Evolutionary conservation across 192 early-diverging fungal species (phyloP).

Genomic region (Piromyces sp.): DNA sequence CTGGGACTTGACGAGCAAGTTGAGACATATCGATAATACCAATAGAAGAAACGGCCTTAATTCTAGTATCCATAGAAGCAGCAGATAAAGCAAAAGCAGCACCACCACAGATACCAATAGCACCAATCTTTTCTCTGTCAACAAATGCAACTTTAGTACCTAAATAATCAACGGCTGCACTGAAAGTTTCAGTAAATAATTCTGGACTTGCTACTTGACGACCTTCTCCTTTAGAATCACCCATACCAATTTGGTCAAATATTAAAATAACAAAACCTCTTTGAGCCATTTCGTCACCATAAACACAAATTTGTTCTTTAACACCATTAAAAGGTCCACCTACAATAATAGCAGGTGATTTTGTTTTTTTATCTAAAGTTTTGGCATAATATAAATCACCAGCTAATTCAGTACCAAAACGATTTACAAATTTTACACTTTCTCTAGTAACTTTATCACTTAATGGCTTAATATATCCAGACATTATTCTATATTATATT

Average conservation of each 20-base stretch:
- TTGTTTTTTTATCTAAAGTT: neutral
- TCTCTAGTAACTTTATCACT: neutral
- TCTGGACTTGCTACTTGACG: neutral
- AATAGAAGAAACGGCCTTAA: neutral
- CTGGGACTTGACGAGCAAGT: neutral
- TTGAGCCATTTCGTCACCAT: neutral
- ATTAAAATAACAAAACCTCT: neutral
- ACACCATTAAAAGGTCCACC: neutral
- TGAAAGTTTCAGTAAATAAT: neutral
- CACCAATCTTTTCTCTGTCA: neutral
- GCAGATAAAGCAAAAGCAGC: neutral
- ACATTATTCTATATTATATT: neutral
- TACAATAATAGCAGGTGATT: neutral
- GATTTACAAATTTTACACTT: neutral
- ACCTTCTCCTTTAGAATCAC: neutral
- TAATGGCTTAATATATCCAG: neutral
- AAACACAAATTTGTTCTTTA: neutral
- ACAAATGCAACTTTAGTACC: neutral
- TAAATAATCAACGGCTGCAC: neutral
- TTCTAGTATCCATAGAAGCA: neutral
- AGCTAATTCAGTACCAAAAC: neutral
- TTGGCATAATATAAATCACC: neutral
- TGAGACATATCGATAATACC: neutral
- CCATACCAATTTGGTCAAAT: neutral
- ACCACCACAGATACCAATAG: neutral